Conservation (phyloP, 2,329 filamentous ascomycete genomes). For the Beauveria sp. region DNA sequence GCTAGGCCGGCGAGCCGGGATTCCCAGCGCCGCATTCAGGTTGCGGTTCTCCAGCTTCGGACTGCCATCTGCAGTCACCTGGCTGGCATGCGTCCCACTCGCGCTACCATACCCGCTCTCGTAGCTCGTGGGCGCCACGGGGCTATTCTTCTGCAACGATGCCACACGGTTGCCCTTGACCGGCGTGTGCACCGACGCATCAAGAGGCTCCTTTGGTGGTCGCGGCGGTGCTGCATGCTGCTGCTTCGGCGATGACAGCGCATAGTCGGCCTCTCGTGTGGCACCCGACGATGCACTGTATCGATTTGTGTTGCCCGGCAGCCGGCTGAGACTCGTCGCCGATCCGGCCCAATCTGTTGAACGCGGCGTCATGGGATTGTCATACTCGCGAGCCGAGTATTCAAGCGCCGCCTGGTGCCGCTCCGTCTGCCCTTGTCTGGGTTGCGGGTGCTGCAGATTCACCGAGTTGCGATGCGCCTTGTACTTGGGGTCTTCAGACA, state of each 20-base stretch:
- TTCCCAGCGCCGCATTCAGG: constrained; percentile 44
- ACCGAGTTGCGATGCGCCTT: constrained; percentile 74
- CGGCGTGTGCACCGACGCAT: constrained; percentile 35
- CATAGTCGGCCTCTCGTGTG: constrained; percentile 34
- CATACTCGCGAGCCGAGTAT: constrained; percentile 62
- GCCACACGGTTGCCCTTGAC: constrained; percentile 40
- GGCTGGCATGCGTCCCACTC: constrained; percentile 39
- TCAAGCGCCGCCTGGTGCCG: constrained; percentile 69
- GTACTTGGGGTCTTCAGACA: constrained; percentile 65
- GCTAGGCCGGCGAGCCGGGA: constrained; percentile 47
- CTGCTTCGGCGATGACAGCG: constrained; percentile 34
- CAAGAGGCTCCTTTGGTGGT: constrained; percentile 56
- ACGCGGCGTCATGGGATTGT: constrained; percentile 50
- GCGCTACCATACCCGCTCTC: constrained; percentile 47
- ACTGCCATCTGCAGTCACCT: constrained; percentile 41
- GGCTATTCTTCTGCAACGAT: constrained; percentile 47
- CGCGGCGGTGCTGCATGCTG: constrained; percentile 39
- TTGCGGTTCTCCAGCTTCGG: constrained; percentile 51
- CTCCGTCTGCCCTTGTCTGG: constrained; percentile 63
- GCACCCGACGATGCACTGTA: constrained; percentile 37
- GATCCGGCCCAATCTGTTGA: constrained; percentile 58
- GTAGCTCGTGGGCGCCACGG: constrained; percentile 48
- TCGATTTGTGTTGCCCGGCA: constrained; percentile 37
- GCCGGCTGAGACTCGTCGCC: constrained; percentile 49
- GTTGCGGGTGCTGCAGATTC: constrained; percentile 74